These are phyloP conservation scores for Auxenochlorella pyrenoidosa DNA, from an alignment of 139 green algal genomes.

Conservation along the genomic window DNA sequence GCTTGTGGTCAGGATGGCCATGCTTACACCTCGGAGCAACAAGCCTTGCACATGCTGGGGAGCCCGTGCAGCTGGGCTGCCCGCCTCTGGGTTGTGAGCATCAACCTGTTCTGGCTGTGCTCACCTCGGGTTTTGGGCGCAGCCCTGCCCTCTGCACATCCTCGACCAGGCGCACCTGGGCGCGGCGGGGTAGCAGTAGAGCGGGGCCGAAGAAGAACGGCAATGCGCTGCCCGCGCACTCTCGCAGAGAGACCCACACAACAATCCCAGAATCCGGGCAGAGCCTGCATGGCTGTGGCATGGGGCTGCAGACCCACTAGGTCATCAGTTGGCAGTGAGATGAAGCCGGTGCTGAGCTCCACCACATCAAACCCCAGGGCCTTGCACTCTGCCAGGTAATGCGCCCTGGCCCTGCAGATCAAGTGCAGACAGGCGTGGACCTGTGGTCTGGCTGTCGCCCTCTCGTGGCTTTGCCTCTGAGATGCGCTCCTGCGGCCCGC, in stretches of 20 bases:
- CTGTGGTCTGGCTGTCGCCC: too few relatives aligned
- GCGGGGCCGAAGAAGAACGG: too few relatives aligned
- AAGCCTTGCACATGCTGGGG: too few relatives aligned
- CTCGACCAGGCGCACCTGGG: conserved; percentile 42
- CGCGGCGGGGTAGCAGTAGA: conserved; percentile 28
- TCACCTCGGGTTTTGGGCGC: conserved; percentile 42
- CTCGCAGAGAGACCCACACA: too few relatives aligned
- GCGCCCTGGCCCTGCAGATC: neutral
- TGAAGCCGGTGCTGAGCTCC: conserved; percentile 47
- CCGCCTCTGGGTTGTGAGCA: neutral
- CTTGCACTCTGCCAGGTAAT: conserved; percentile 16
- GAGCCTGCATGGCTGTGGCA: too few relatives aligned
- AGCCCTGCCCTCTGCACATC: conserved; percentile 60
- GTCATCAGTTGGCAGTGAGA: conserved; percentile 38
- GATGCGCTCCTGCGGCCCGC: too few relatives aligned
- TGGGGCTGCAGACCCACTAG: conserved; percentile 16
- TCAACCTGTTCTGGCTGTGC: neutral
- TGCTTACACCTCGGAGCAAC: too few relatives aligned
- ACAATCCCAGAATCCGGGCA: too few relatives aligned
- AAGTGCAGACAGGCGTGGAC: neutral
- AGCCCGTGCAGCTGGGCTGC: too few relatives aligned
- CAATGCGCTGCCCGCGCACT: too few relatives aligned
- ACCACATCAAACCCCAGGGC: conserved; percentile 47
- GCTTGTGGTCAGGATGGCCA: too few relatives aligned
- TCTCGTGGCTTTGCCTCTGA: too few relatives aligned